phyloP scores from a whole-genome alignment of 805 yeast genomes.

The Kurtzmaniella cleridarum region DNA sequence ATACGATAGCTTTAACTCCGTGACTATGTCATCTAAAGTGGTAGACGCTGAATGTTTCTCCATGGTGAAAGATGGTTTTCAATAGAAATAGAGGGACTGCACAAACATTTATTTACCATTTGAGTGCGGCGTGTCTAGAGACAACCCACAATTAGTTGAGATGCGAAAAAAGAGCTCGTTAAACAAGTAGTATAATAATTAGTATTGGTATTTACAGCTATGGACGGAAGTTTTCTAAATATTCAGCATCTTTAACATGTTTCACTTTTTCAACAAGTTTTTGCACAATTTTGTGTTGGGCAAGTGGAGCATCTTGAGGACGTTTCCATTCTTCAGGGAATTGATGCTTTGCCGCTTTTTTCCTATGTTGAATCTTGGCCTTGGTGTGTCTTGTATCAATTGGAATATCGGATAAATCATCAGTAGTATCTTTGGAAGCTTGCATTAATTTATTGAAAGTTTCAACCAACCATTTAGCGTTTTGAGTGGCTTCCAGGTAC shows the following conservation, averaged over 20 bases:
- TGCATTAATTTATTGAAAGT: conserved; percentile 54
- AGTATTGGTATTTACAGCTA: conserved; percentile 6
- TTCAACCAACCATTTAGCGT: conserved; percentile 67
- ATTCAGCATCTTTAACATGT: conserved; percentile 26
- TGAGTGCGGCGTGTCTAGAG: too few species aligned
- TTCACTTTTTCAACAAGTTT: conserved; percentile 29
- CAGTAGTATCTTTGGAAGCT: conserved; percentile 64
- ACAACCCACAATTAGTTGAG: too few species aligned
- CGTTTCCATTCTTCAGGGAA: conserved; percentile 79
- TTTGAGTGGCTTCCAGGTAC: conserved; percentile 78
- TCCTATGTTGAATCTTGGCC: conserved; percentile 32
- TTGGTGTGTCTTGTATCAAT: conserved; percentile 70
- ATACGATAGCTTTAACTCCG: conserved; percentile 47
- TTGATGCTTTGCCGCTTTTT: conserved; percentile 29
- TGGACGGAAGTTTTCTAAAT: conserved; percentile 20
- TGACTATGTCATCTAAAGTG: conserved; percentile 46
- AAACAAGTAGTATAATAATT: too few species aligned
- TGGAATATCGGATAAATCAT: conserved; percentile 69
- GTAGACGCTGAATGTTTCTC: conserved; percentile 31
- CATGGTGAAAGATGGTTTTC: not conserved
- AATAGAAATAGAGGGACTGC: too few species aligned
- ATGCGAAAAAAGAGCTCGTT: not conserved
- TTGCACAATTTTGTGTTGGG: conserved; percentile 29
- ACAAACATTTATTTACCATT: too few species aligned
- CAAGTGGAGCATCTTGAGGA: conserved; percentile 61